Percentiles rank a stretch among this genome's conserved stretches.
phyloP scores from a whole-genome alignment of 305 asterid genomes.

The Solanum hybrid region DNA sequence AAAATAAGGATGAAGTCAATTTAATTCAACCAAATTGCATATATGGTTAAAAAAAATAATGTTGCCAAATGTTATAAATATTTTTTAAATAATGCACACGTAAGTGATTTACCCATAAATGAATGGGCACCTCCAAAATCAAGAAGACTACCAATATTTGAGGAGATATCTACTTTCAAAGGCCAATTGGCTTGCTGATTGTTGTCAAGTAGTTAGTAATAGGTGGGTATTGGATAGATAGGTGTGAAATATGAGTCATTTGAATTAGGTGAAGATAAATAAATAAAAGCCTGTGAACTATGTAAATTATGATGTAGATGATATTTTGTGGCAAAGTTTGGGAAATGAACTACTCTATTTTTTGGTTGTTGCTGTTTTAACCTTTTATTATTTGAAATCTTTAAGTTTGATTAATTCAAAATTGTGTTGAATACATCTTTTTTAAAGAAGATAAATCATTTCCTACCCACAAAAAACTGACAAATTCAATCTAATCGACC shows the following conservation, averaged over 20 bases:
- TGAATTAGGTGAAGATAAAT: background rate
- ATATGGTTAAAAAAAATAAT: too few species aligned
- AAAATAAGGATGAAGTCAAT: too few species aligned
- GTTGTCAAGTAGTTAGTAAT: background rate
- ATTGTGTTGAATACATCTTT: background rate
- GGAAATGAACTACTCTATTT: background rate
- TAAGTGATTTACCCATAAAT: too few species aligned
- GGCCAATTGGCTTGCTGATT: conserved; percentile 69
- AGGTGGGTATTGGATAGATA: background rate
- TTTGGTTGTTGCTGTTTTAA: too few species aligned
- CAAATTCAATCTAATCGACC: background rate
- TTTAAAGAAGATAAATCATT: background rate
- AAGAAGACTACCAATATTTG: conserved; percentile 77
- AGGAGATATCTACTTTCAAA: conserved; percentile 62
- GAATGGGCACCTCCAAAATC: conserved; percentile 35
- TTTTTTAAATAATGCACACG: too few species aligned
- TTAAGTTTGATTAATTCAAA: background rate
- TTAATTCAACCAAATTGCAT: too few species aligned
- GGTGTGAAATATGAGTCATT: background rate
- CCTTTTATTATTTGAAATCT: background rate
- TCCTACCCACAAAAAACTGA: background rate
- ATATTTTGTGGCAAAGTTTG: background rate
- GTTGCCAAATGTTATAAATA: too few species aligned
- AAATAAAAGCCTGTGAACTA: background rate
- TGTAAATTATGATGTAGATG: background rate